Conservation (phyloP, 2,329 filamentous ascomycete species). For the Colletotrichum destructivum region DNA sequence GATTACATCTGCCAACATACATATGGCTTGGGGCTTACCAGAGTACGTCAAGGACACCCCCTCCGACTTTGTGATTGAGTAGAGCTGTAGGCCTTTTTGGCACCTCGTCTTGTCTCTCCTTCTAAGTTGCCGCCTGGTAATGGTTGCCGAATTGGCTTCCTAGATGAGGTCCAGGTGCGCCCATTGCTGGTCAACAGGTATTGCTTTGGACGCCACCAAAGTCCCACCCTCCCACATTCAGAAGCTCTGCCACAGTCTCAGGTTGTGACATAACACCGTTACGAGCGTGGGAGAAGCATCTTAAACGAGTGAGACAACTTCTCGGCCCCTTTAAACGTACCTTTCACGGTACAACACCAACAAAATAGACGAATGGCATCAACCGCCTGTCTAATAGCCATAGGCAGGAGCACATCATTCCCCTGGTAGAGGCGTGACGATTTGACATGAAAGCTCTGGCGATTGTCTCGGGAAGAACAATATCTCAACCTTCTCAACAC, state of each 20-base stretch:
- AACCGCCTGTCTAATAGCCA: not conserved
- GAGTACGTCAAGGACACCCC: not conserved
- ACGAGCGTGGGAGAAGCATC: not conserved
- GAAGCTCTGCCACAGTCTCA: too few species aligned
- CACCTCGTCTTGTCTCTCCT: not conserved
- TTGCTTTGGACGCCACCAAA: not conserved
- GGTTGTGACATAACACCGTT: not conserved
- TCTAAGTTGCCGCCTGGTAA: too few species aligned
- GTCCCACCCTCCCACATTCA: not conserved
- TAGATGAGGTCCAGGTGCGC: too few species aligned
- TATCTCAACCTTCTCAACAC: not conserved
- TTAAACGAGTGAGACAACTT: constrained; percentile 10
- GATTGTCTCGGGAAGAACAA: constrained; percentile 35
- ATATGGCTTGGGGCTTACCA: constrained; percentile 2
- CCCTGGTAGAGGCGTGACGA: not conserved
- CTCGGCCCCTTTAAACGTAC: not conserved
- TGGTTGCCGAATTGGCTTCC: too few species aligned
- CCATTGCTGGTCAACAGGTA: too few species aligned
- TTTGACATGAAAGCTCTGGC: not conserved
- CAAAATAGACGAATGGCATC: not conserved
- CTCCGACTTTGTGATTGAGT: not conserved
- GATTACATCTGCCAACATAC: not conserved
- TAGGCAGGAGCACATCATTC: not conserved
- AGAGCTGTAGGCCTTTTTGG: not conserved
- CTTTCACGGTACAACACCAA: not conserved